Conservation (phyloP, 2,329 filamentous ascomycete genomes). For the Didymella pinodella region DNA sequence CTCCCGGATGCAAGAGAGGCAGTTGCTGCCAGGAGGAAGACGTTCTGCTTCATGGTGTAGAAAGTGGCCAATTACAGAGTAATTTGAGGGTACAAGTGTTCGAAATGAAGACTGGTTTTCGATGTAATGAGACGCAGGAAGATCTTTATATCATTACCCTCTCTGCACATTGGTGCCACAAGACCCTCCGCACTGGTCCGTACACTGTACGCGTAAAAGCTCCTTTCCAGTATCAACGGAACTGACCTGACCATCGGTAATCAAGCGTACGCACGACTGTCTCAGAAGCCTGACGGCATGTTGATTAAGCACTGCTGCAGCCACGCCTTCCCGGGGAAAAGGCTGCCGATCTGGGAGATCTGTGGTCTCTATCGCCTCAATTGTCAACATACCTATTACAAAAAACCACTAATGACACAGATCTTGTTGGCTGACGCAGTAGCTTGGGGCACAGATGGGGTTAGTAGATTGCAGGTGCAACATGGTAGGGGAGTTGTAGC, state of each 20-base stretch:
- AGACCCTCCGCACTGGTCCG: neutral
- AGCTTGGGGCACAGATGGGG: neutral
- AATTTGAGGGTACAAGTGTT: neutral
- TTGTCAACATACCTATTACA: neutral
- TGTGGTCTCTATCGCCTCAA: neutral
- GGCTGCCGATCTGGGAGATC: conserved; percentile 8
- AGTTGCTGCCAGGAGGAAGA: conserved; percentile 14
- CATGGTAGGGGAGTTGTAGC: conserved; percentile 2
- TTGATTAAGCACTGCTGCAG: neutral
- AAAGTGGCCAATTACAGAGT: neutral
- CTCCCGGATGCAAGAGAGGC: conserved; percentile 18
- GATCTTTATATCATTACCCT: conserved; percentile 1
- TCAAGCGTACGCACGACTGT: neutral
- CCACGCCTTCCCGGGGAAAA: conserved; percentile 4
- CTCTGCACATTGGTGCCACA: neutral
- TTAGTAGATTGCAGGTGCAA: conserved; percentile 12
- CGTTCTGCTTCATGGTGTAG: conserved; percentile 15
- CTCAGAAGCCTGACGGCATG: too few species aligned
- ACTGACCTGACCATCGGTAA: neutral
- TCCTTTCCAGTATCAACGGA: neutral
- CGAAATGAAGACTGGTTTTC: neutral
- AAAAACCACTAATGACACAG: neutral
- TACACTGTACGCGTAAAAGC: conserved; percentile 15
- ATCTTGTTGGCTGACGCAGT: conserved; percentile 6
- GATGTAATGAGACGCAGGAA: neutral